These are phyloP conservation scores for Cladophialophora psammophila DNA, from an alignment of 2,329 filamentous ascomycete genomes.

Conservation along the genomic window DNA sequence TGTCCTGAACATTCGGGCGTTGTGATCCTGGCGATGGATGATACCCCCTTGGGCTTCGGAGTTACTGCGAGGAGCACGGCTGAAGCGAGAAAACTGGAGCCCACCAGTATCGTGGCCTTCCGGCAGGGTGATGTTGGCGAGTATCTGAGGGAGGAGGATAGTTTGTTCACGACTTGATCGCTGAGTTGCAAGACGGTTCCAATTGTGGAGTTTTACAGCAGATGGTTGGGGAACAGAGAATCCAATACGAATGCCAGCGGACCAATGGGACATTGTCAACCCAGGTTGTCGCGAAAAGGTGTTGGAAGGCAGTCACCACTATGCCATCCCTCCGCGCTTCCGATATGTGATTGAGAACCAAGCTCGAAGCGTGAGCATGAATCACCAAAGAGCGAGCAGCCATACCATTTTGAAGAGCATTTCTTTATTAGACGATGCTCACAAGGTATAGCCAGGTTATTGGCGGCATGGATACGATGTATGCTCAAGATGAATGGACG, in stretches of 20 bases:
- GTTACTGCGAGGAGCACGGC: conserved; percentile 87
- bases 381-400: neutral
- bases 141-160: conserved; percentile 84
- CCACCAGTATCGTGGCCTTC: conserved; percentile 88
- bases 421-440: neutral
- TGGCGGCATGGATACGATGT: neutral
- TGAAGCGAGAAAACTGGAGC: conserved; percentile 83
- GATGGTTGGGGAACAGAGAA: neutral
- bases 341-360: neutral
- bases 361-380: neutral
- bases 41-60: conserved; percentile 87
- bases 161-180: conserved; percentile 64
- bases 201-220: neutral
- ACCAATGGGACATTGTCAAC: neutral
- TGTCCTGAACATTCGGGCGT: conserved; percentile 92
- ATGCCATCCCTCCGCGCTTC: neutral
- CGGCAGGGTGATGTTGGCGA: conserved; percentile 93
- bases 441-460: neutral
- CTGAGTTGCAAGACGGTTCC: neutral
- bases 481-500: neutral
- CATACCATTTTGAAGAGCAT: neutral
- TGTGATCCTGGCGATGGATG: conserved; percentile 89
- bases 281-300: neutral
- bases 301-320: neutral
- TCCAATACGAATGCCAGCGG: neutral